These are phyloP conservation scores for Vanrija sp. DNA, from an alignment of 1,284 basidiomycete species.

Conservation along the genomic window DNA sequence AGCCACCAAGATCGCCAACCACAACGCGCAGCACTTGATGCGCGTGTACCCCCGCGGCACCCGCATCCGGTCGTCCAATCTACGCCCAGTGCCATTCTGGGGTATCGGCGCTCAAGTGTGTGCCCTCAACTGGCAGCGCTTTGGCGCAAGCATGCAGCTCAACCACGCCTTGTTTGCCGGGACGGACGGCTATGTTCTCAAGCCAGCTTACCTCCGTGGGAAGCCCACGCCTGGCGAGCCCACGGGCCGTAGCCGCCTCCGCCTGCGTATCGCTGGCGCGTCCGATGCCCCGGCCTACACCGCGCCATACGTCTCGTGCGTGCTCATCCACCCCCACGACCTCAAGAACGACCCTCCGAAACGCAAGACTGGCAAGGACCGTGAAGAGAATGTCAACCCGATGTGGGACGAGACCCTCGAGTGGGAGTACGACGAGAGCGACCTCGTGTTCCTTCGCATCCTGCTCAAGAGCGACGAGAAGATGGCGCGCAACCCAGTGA, in stretches of 20 bases:
- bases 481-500: slow-evolving; percentile 13
- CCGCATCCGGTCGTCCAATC: slow-evolving; percentile 80
- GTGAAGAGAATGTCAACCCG: slow-evolving; percentile 49
- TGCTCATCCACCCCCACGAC: slow-evolving; percentile 14
- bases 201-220: slow-evolving; percentile 56
- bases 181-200: slow-evolving; percentile 82
- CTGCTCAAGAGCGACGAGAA: slow-evolving; percentile 18
- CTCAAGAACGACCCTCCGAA: slow-evolving; percentile 12
- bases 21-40: slow-evolving; percentile 79
- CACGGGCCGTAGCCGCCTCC: slow-evolving; percentile 2
- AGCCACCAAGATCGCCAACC: slow-evolving; percentile 56
- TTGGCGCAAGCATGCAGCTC: slow-evolving; percentile 63
- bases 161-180: slow-evolving; percentile 91
- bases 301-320: slow-evolving; percentile 15
- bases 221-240: neutral
- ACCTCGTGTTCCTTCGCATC: slow-evolving; percentile 16
- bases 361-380: slow-evolving; percentile 15
- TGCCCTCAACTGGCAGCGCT: slow-evolving; percentile 96
- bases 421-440: slow-evolving; percentile 61
- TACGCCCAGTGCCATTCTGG: slow-evolving; percentile 87
- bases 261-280: slow-evolving; percentile 11
- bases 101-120: slow-evolving; percentile 85
- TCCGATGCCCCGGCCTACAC: slow-evolving; percentile 5
- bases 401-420: slow-evolving; percentile 72
- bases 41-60: slow-evolving; percentile 85